Evolutionary conservation across 2,329 filamentous ascomycete species (phyloP).

Genomic region (Hymenoscyphus infarciens): DNA sequence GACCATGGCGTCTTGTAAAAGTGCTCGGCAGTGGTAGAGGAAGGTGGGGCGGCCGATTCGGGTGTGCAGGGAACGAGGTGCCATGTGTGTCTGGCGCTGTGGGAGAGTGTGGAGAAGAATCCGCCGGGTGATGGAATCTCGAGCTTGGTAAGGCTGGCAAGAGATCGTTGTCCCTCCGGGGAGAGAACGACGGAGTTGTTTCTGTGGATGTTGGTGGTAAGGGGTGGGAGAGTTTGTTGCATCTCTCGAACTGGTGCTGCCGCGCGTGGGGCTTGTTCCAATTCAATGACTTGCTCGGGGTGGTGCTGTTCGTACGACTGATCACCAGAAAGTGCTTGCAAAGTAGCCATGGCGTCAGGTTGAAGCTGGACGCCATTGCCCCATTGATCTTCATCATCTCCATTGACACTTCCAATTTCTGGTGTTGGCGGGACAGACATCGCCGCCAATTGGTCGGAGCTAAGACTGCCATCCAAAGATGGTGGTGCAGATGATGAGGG

Average conservation of each 20-base stretch:
- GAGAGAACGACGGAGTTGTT: conserved; percentile 41
- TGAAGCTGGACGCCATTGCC: conserved; percentile 67
- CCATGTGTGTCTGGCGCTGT: conserved; percentile 78
- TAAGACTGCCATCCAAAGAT: conserved; percentile 78
- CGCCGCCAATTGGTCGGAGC: conserved; percentile 80
- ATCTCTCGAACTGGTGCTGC: conserved; percentile 45
- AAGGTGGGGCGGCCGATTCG: conserved; percentile 60
- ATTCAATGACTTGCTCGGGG: conserved; percentile 52
- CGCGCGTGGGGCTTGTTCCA: conserved; percentile 33
- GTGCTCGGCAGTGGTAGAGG: conserved; percentile 84
- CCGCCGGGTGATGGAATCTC: conserved; percentile 89
- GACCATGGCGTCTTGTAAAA: conserved; percentile 86
- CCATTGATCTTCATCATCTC: conserved; percentile 62
- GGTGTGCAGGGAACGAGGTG: conserved; percentile 55
- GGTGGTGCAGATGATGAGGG: conserved; percentile 78
- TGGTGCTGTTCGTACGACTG: conserved; percentile 59
- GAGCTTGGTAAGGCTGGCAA: conserved; percentile 72
- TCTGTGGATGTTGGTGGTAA: conserved; percentile 43
- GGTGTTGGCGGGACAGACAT: conserved; percentile 85
- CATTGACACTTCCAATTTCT: conserved; percentile 57
- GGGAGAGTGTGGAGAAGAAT: conserved; percentile 83
- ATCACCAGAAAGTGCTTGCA: conserved; percentile 67
- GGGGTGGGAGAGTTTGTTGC: conserved; percentile 48
- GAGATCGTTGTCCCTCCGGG: conserved; percentile 54
- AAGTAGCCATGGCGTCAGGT: conserved; percentile 73